phyloP scores from a whole-genome alignment of 768 basidiomycete species.

The Floccularia luteovirens region DNA sequence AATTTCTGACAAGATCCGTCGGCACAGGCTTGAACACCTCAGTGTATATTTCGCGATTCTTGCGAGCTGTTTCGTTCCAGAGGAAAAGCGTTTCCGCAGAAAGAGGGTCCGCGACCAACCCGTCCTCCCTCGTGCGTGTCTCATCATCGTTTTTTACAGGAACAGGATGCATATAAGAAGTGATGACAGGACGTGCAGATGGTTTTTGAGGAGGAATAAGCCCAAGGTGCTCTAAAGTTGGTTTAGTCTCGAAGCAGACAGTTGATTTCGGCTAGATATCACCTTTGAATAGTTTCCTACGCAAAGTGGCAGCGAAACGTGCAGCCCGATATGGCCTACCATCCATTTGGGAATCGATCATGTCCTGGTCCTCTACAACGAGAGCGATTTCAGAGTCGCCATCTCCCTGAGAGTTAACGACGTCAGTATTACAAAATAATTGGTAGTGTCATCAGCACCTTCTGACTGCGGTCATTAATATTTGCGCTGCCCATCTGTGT shows the following conservation, averaged over 20 bases:
- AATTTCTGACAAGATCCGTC: conserved; percentile 71
- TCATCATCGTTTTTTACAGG: conserved; percentile 68
- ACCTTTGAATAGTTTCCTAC: conserved; percentile 83
- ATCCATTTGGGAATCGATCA: conserved; percentile 71
- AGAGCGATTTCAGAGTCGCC: conserved; percentile 94
- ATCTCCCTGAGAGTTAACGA: conserved; percentile 48
- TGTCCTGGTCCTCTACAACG: conserved; percentile 83
- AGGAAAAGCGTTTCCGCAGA: conserved; percentile 48
- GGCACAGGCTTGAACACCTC: conserved; percentile 86
- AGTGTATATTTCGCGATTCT: conserved; percentile 80
- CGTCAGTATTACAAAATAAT: conserved; percentile 3
- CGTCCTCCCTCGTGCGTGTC: conserved; percentile 48
- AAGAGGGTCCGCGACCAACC: conserved; percentile 72
- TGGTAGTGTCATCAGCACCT: conserved; percentile 22
- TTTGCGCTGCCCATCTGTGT: conserved; percentile 91
- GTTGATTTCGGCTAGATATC: conserved; percentile 6
- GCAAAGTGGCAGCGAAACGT: conserved; percentile 78
- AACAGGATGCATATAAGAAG: conserved; percentile 73
- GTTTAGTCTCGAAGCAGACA: conserved; percentile 4
- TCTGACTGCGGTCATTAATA: conserved; percentile 82
- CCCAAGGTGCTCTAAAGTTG: conserved; percentile 91
- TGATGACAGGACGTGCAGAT: conserved; percentile 23
- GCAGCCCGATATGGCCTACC: conserved; percentile 64
- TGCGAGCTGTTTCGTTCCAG: conserved; percentile 65
- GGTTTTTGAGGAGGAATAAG: conserved; percentile 70